Base-by-base conservation (phyloP, 805 yeast genomes). In the Saturnispora saitoi region DNA sequence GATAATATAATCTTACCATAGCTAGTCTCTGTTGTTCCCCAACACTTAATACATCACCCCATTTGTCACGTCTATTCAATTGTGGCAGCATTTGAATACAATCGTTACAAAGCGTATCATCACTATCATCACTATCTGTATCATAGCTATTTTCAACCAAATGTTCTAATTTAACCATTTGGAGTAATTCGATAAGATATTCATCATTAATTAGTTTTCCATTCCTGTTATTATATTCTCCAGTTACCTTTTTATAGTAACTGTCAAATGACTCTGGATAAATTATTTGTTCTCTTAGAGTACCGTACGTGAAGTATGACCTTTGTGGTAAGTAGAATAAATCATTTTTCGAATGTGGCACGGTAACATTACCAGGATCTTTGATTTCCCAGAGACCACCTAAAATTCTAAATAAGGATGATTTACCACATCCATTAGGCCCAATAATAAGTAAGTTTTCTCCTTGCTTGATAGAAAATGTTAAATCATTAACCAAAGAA, bases 341-440 rank as follows among this genome's bases (percentile, higher is more conserved):
- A 49, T 78, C 80, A 45, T 80, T 78, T 57, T 77, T 76, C 3
- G 77, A 69, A 38, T 72, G 71, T 6, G 95, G 95, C 26, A 86
- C 77, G 5, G 75, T 75, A 36, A 86, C 73, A 22, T 67, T 62
- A 11, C 82, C 82, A 1, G 71, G 70, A 11, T 68, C 64, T 41
- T 75, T 70, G 19, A 89, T 81, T 3, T 93, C 95, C 98, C 98
- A 90, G 55, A 90, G 71, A 0, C 96, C 96, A 48, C 97, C 96
- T 42, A 90, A 73, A 58, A 90, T 78, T 61, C 98, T 77, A 65
- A 90, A 90, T 49, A 90, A 69, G 0, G 97, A 90, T 0, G 96
- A 89, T 67, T 90, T 90, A 26, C 98, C 98, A 54, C 95, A 86
- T 1, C 98, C 98, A 61, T 90, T 90, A 12, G 97, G 97, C 0